Conservation (phyloP, 2,329 filamentous ascomycete species). For the Aspergillus terreus region DNA sequence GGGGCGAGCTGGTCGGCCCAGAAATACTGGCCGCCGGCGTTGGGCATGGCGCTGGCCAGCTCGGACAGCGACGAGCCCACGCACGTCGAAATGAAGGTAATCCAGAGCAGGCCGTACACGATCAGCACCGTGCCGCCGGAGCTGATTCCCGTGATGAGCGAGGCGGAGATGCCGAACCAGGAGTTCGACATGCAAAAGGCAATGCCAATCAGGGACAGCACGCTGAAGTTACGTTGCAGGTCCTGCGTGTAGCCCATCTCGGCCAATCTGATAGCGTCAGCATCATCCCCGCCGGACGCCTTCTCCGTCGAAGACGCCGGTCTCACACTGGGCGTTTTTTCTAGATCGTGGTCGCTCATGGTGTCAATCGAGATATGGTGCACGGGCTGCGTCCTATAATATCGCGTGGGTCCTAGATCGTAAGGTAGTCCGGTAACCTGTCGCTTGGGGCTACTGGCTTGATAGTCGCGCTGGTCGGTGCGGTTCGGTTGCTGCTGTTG, state of each 20-base stretch:
- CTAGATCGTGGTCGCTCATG: conserved; percentile 17
- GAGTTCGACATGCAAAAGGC: conserved; percentile 51
- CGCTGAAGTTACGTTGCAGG: conserved; percentile 43
- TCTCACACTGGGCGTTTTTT: conserved; percentile 17
- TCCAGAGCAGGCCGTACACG: conserved; percentile 49
- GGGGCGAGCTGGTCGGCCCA: conserved; percentile 50
- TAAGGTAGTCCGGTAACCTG: not conserved
- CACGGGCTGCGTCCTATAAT: conserved; percentile 6
- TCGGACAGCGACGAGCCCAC: conserved; percentile 47
- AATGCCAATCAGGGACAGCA: conserved; percentile 49
- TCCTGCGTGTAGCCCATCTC: conserved; percentile 49
- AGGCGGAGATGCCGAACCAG: conserved; percentile 50
- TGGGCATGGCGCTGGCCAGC: conserved; percentile 48
- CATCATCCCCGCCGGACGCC: conserved; percentile 18
- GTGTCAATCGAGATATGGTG: conserved; percentile 9
- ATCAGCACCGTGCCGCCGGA: conserved; percentile 48
- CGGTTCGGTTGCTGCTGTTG: conserved; percentile 6
- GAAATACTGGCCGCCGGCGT: conserved; percentile 52
- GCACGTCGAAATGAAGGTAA: conserved; percentile 44
- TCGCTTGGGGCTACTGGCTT: not conserved
- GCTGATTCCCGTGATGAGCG: conserved; percentile 49
- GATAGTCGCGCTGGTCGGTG: not conserved
- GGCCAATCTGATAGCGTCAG: conserved; percentile 43
- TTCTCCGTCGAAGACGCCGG: conserved; percentile 9
- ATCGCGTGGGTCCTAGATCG: not conserved